Base-by-base conservation (phyloP, 2,329 filamentous ascomycete species). In the Fusarium sp. region DNA sequence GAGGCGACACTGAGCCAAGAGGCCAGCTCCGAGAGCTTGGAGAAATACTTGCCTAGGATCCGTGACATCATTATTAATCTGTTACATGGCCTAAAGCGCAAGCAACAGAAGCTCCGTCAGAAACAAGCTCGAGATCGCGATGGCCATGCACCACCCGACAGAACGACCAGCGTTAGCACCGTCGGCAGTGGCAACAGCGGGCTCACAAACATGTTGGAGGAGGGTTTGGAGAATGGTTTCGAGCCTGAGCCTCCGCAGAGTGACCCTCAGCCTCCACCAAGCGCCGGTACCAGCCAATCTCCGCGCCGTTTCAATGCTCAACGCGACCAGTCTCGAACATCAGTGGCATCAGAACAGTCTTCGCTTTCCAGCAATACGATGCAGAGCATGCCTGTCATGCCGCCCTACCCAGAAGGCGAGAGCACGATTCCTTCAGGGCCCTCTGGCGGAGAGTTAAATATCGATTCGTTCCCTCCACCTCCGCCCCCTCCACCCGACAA, bases 41-140 rank as follows among this genome's bases (percentile, higher is more conserved):
- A 99, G 79, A 92, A 92, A 78, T 99, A 97, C 79, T 84, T 99
- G 33, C 96, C 96, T 1, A 89, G 92, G 62, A 99, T 99, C 79
- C 91, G 96, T 74, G 96, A 99, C 79, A 99, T 99, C 75, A 99
- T 99, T 77, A 98, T 99, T 80, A 98, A 97, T 77, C 85, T 99
- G 31, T 87, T 99, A 10, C 96, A 99, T 78, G 96, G 96, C 4
- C 82, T 99, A 68, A 99, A 99, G 84, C 91, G 95, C 80, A 99
- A 99, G 80, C 96, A 99, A 78, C 94, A 97, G 76, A 93, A 94
- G 74, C 81, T 99, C 75, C 84, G 89, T 28, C 88, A 90, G 74
- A 89, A 87, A 68, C 87, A 90, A 71, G 79, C 83, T 6, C 83
- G 86, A 59, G 88, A 91, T 13, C 85, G 83, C 56, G 84, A 85